Percentiles rank a stretch among this genome's conserved stretches.
These are phyloP conservation scores for Bryoerythrophyllum caledonicum DNA, from an alignment of 225 moss, liverwort and hornwort genomes.

Conservation along the genomic window DNA sequence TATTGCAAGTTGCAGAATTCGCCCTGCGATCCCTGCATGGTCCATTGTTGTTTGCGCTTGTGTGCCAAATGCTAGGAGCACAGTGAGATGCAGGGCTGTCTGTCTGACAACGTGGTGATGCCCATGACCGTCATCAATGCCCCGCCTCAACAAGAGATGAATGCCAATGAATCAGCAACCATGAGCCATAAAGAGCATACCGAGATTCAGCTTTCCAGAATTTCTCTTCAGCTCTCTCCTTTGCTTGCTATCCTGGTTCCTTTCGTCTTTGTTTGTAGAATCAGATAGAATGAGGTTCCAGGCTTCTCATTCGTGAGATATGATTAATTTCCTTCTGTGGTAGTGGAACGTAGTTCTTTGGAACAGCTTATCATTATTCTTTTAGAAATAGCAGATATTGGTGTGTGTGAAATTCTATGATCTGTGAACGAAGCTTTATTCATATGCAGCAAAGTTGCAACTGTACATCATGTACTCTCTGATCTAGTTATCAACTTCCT, in stretches of 20 bases:
- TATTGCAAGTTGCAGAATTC: slow-evolving; percentile 40
- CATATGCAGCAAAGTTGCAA: no score
- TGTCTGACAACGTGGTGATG: slow-evolving; percentile 64
- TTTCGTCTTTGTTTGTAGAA: slow-evolving; percentile 8
- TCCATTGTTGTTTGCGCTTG: slow-evolving; percentile 72
- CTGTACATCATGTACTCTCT: no score
- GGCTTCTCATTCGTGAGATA: slow-evolving; percentile 8
- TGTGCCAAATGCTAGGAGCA: slow-evolving; percentile 71
- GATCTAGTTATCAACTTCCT: no score
- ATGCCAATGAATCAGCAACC: slow-evolving; percentile 50
- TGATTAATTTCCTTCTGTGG: slow-evolving; percentile 16
- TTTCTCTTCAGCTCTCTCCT: not conserved
- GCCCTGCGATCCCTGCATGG: slow-evolving; percentile 68
- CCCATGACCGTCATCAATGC: slow-evolving; percentile 77
- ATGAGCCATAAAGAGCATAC: slow-evolving; percentile 59
- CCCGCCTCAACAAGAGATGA: slow-evolving; percentile 57
- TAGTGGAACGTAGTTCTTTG: not conserved
- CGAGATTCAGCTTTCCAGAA: slow-evolving; percentile 54
- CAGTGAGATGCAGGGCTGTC: slow-evolving; percentile 69
- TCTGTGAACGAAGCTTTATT: no score
- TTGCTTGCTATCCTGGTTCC: slow-evolving; percentile 12
- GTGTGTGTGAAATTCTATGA: no score
- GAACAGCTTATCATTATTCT: slow-evolving; percentile 8
- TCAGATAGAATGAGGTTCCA: slow-evolving; percentile 14
- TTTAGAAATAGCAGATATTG: not conserved